A percentile compares a stretch with the other conserved stretches of the same genome.
Evolutionary conservation across 176 grass and related monocot species (phyloP).

Genomic region (Aegilops longissima): DNA sequence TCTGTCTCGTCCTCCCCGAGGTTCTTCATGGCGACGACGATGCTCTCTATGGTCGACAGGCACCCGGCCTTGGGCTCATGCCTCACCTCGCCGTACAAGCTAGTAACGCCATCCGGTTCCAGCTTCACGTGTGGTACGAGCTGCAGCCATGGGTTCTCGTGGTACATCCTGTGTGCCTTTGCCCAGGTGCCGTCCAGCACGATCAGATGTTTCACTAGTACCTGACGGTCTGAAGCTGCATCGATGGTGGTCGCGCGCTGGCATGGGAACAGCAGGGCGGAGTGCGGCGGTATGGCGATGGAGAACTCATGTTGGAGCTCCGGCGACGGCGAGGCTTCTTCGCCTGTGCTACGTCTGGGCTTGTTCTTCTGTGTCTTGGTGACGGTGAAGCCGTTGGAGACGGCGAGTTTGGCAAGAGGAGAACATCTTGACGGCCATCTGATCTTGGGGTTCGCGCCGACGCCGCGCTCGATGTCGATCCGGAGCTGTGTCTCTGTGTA

Average conservation of each 20-base stretch:
- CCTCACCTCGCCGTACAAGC: slow-evolving; percentile 81
- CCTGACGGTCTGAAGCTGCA: slow-evolving; percentile 49
- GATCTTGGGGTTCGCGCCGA: slow-evolving; percentile 74
- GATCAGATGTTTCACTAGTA: slow-evolving; percentile 40
- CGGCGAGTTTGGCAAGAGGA: slow-evolving; percentile 53
- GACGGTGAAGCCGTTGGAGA: slow-evolving; percentile 62
- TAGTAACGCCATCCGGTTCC: slow-evolving; percentile 53
- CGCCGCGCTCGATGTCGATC: slow-evolving; percentile 62
- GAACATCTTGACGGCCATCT: slow-evolving; percentile 45
- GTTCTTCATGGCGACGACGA: slow-evolving; percentile 74
- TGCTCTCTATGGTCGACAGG: slow-evolving; percentile 90
- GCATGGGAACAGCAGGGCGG: slow-evolving; percentile 73
- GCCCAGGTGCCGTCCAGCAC: slow-evolving; percentile 94
- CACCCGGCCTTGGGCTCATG: slow-evolving; percentile 84
- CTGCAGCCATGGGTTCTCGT: slow-evolving; percentile 94
- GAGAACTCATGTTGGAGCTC: slow-evolving; percentile 36
- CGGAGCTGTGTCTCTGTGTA: slow-evolving; percentile 51
- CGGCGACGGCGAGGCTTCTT: slow-evolving; percentile 36
- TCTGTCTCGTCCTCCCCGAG: slow-evolving; percentile 56
- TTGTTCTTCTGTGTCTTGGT: slow-evolving; percentile 69
- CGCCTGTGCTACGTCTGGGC: slow-evolving; percentile 43
- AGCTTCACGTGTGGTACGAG: slow-evolving; percentile 79
- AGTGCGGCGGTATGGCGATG: slow-evolving; percentile 62
- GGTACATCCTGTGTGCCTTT: slow-evolving; percentile 87
- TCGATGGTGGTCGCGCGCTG: slow-evolving; percentile 65